Conservation (phyloP, 176 grass and related monocot species). For the Rhynchospora breviuscula region DNA sequence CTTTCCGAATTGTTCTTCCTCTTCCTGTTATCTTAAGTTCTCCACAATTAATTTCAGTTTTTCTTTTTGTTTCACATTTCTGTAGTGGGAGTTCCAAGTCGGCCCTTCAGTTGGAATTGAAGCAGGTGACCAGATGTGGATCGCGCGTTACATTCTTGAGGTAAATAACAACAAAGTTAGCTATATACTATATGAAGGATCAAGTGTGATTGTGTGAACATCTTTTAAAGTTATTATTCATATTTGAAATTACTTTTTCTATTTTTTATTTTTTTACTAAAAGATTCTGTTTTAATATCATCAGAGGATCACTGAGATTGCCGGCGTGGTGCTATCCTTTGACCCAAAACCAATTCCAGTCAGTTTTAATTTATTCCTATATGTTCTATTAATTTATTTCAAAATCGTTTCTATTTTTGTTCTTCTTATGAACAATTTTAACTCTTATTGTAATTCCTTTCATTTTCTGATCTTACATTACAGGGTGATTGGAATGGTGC, state of each 20-base stretch:
- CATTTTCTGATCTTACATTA: neutral
- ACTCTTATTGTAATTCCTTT: neutral
- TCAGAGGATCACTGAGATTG: constrained; percentile 82
- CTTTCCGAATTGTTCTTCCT: neutral
- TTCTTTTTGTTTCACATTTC: neutral
- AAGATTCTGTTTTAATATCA: neutral
- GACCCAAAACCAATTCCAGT: constrained; percentile 84
- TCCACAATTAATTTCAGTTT: neutral
- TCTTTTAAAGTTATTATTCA: neutral
- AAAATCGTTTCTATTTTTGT: too few relatives aligned
- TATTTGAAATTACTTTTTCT: neutral
- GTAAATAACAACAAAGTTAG: constrained; percentile 17
- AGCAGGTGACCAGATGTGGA: constrained; percentile 61
- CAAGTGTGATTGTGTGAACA: neutral
- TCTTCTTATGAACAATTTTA: neutral
- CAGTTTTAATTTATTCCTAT: neutral
- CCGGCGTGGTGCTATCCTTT: constrained; percentile 52
- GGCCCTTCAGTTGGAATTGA: constrained; percentile 60
- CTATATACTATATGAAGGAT: neutral
- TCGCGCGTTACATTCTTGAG: constrained; percentile 81
- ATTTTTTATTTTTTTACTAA: neutral
- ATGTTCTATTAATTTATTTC: neutral
- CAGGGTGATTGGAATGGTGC: constrained; percentile 90
- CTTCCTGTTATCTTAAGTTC: neutral
- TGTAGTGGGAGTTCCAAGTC: constrained; percentile 89